Evolutionary conservation across 2,329 filamentous ascomycete genomes (phyloP).

Genomic region (Anisogramma anomala): DNA sequence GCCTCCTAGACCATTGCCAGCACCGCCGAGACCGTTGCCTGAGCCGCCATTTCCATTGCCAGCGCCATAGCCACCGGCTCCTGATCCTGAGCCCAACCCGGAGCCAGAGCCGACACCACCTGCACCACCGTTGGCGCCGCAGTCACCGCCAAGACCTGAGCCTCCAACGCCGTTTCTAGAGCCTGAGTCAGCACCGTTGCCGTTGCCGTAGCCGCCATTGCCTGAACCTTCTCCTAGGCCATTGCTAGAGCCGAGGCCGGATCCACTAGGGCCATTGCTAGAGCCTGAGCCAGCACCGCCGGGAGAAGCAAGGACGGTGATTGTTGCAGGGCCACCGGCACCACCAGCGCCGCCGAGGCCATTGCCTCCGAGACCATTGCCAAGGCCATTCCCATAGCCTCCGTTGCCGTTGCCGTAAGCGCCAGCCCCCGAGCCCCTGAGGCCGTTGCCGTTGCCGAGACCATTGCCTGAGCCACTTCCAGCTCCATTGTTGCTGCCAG

Average conservation of each 20-base stretch:
- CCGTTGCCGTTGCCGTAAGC: background rate
- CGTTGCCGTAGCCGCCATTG: constrained; percentile 4
- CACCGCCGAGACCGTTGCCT: constrained; percentile 3
- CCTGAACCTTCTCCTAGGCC: background rate
- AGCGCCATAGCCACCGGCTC: background rate
- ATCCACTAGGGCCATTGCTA: background rate
- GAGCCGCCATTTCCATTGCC: background rate
- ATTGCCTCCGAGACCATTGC: constrained; percentile 2
- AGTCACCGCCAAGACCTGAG: background rate
- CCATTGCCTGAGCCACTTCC: background rate
- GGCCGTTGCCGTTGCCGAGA: background rate
- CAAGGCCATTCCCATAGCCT: background rate
- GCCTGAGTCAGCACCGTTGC: constrained; percentile 1
- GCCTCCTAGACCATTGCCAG: background rate
- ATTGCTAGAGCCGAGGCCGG: background rate
- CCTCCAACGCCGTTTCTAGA: constrained; percentile 2
- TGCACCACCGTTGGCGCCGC: constrained; percentile 4
- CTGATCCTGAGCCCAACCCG: background rate
- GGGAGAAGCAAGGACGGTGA: constrained; percentile 10
- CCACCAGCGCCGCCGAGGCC: constrained; percentile 4
- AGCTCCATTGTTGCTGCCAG: background rate
- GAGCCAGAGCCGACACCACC: background rate
- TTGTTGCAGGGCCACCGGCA: constrained; percentile 7
- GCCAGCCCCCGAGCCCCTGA: background rate
- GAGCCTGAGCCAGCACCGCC: constrained; percentile 5